Conservation (phyloP, 2,329 filamentous ascomycete genomes). For the Fusarium tricinctum region DNA sequence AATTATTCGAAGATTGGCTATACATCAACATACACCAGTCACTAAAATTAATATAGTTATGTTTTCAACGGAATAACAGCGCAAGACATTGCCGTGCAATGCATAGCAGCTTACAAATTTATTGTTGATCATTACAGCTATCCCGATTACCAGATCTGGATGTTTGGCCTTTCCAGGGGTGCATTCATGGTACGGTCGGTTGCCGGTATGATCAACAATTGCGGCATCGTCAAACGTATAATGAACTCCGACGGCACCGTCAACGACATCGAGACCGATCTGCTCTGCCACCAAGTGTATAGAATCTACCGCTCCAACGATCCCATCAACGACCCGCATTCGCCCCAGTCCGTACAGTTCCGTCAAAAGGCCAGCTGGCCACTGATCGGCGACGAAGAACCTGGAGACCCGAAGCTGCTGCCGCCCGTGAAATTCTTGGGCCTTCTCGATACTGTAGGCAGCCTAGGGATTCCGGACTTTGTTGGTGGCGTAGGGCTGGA, state of each 20-base stretch:
- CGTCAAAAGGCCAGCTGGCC: neutral
- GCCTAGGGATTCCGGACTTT: constrained; percentile 1
- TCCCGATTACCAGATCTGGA: neutral
- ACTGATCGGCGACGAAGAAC: neutral
- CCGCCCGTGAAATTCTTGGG: neutral
- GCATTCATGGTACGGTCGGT: neutral
- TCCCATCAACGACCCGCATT: neutral
- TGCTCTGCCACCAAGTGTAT: neutral
- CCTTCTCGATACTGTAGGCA: neutral
- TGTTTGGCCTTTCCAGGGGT: neutral
- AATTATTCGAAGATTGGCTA: neutral
- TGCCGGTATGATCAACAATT: neutral
- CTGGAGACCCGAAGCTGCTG: neutral
- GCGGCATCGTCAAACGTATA: neutral
- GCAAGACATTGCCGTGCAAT: neutral
- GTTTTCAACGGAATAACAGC: neutral
- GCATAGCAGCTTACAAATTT: neutral
- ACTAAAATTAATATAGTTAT: neutral
- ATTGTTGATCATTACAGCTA: neutral
- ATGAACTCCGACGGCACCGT: neutral
- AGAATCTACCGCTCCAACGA: neutral
- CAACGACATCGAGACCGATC: neutral
- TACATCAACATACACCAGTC: neutral
- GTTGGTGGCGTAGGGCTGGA: constrained; percentile 1
- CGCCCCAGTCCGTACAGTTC: neutral